phyloP scores from a whole-genome alignment of 225 moss, liverwort and hornwort species.

The Bryoerythrophyllum caledonicum region DNA sequence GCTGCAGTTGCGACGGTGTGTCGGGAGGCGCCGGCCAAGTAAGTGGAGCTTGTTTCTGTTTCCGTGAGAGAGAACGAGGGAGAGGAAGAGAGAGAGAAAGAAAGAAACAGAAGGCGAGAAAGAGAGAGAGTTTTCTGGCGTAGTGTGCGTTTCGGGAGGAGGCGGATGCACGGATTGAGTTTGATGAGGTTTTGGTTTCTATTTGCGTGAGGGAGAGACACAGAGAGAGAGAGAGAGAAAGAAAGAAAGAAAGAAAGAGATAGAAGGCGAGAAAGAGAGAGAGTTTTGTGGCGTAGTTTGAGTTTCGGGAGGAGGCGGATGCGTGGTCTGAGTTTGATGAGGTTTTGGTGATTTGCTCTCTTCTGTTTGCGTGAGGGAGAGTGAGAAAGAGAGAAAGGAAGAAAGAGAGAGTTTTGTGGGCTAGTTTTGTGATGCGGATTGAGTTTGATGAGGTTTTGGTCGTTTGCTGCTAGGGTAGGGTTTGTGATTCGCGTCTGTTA shows the following conservation, averaged over 20 bases:
- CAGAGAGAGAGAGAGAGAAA: too few relatives aligned
- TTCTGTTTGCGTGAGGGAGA: not conserved
- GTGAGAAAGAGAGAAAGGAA: too few relatives aligned
- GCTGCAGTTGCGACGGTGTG: too few relatives aligned
- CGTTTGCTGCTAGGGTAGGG: slow-evolving; percentile 20
- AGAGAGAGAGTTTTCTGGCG: not conserved
- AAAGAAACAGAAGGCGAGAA: too few relatives aligned
- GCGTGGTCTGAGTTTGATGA: not conserved
- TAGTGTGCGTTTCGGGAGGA: not conserved
- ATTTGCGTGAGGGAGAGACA: not conserved
- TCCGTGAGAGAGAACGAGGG: not conserved
- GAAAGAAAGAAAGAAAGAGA: too few relatives aligned
- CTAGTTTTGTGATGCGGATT: slow-evolving; percentile 7
- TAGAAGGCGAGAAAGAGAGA: not conserved
- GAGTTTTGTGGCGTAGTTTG: not conserved
- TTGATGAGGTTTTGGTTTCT: not conserved
- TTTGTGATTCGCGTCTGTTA: slow-evolving; percentile 12
- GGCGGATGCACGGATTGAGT: not conserved
- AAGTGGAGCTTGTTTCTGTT: not conserved
- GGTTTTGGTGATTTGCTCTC: not conserved
- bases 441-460: not conserved
- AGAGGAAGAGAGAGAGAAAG: too few relatives aligned
- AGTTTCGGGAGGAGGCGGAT: not conserved
- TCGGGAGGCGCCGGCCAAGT: too few relatives aligned
- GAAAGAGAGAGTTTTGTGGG: not conserved